Base-by-base conservation (phyloP, 2,329 filamentous ascomycete genomes). In the Phaeomoniella chlamydospora region DNA sequence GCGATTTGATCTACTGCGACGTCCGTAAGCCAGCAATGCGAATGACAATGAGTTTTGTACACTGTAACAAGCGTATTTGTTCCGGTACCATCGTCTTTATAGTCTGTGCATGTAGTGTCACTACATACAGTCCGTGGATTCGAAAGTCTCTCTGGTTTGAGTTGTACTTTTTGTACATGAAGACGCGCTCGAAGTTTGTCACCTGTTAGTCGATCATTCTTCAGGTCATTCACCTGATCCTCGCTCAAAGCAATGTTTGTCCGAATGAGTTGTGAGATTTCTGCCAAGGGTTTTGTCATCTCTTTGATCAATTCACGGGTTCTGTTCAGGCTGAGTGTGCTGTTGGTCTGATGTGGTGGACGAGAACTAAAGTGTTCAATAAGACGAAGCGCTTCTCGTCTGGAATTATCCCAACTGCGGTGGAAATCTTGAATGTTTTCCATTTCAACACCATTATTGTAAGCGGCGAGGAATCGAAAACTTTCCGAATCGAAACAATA, bases 401-500 rank as follows among this genome's bases (percentile, higher is more conserved):
- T 40, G 3, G 58, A 62, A 11, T 56, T 46, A 4, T 52, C 36
- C 59, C 60, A 63, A 41, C 57, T 59, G 5, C 51, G 47, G 2
- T 41, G 39, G 32, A 49, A 51, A 33, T 60, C 57, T 5, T 54
- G 47, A 29, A 50, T 41, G 35, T 57, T 46, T 4, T 39, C 42
- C 45, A 61, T 50, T 5, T 42, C 35, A 13, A 53, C 31, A 11
- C 42, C 50, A 6, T 55, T 43, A 39, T 58, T 58, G 22, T 40
- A 40, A 1, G 59, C 58, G 2, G 59, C 59, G 0, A 65, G 47
- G 33, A 51, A 64, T 4, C 59, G 56, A 39, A 64, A 64, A 22
- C 55, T 57, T 43, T 64, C 59, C 1, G 59, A 62, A 39, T 65
- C 61, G 32, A 64, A 64, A 40, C 57, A 64, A 38, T 57, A 65